These are phyloP conservation scores for Penicillium crystallinum DNA, from an alignment of 495 filamentous ascomycete genomes.

Conservation along the genomic window DNA sequence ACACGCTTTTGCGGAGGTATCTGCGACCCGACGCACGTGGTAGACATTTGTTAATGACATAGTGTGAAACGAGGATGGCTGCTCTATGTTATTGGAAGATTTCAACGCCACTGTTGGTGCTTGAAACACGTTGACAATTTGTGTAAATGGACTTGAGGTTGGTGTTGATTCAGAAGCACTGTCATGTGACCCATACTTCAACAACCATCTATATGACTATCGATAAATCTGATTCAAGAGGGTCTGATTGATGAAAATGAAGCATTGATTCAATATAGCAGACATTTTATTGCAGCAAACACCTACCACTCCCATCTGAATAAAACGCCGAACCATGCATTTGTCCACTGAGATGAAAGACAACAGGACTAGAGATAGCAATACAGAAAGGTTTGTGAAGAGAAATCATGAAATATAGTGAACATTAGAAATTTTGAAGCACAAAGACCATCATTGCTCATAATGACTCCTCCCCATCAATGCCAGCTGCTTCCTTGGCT, in stretches of 20 bases:
- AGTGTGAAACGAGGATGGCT: not conserved
- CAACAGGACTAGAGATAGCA: slow-evolving; percentile 11
- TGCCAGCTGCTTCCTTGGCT: slow-evolving; percentile 58
- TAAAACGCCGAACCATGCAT: slow-evolving; percentile 30
- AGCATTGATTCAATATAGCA: not conserved
- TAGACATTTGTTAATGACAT: slow-evolving; percentile 76
- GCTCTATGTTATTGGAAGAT: not conserved
- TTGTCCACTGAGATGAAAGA: slow-evolving; percentile 18
- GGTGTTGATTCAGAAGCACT: not conserved
- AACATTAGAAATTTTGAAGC: slow-evolving; percentile 2
- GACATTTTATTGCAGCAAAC: not conserved
- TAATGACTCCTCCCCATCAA: slow-evolving; percentile 22
- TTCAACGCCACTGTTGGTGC: not conserved
- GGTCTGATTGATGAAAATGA: not conserved
- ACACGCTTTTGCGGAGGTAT: slow-evolving; percentile 74
- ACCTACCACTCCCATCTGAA: slow-evolving; percentile 1
- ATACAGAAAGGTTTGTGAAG: slow-evolving; percentile 4
- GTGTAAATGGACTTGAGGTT: slow-evolving; percentile 7
- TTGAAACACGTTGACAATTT: not conserved
- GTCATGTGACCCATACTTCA: slow-evolving; percentile 16
- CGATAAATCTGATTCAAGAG: not conserved
- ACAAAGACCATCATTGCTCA: slow-evolving; percentile 13
- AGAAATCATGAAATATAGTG: slow-evolving; percentile 9
- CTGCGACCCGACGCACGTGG: slow-evolving; percentile 83
- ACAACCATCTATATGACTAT: not conserved